These are phyloP conservation scores for Pythium insidiosum DNA, from an alignment of 352 stramenopile species.

Conservation along the genomic window DNA sequence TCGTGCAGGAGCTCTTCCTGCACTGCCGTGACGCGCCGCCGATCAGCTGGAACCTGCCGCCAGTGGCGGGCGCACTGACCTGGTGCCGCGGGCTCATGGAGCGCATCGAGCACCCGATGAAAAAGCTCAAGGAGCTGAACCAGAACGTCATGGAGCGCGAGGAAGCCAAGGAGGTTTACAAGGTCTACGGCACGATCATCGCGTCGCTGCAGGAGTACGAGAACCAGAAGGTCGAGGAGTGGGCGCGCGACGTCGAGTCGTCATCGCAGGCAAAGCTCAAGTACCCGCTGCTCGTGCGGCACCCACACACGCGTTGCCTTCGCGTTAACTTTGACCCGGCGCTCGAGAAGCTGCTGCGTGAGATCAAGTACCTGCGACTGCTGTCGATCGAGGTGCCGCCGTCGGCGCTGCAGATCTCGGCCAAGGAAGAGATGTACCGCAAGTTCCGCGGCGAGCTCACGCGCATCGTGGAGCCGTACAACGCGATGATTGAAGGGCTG, in stretches of 20 bases:
- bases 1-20: slow-evolving; percentile 96
- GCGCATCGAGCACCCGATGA: slow-evolving; percentile 95
- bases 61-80: slow-evolving; percentile 91
- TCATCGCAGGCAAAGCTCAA: slow-evolving; percentile 95
- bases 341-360: slow-evolving; percentile 93
- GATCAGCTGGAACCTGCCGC: slow-evolving; percentile 93
- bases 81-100: slow-evolving; percentile 96
- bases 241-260: slow-evolving; percentile 92
- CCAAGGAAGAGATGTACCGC: slow-evolving; percentile 93
- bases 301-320: slow-evolving; percentile 87
- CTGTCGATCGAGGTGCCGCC: slow-evolving; percentile 93
- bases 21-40: slow-evolving; percentile 89
- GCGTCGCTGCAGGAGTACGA: slow-evolving; percentile 96
- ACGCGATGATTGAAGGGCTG: slow-evolving; percentile 94
- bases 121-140: slow-evolving; percentile 95
- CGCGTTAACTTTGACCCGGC: slow-evolving; percentile 97
- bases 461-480: slow-evolving; percentile 98
- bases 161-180: slow-evolving; percentile 97
- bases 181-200: slow-evolving; percentile 95
- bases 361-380: slow-evolving; percentile 97
- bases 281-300: slow-evolving; percentile 88
- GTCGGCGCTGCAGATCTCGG: slow-evolving; percentile 93
- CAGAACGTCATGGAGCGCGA: slow-evolving; percentile 96
- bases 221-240: slow-evolving; percentile 95
- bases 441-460: slow-evolving; percentile 95